phyloP scores from a whole-genome alignment of 331 rosid genomes.

The Cydonia oblonga region DNA sequence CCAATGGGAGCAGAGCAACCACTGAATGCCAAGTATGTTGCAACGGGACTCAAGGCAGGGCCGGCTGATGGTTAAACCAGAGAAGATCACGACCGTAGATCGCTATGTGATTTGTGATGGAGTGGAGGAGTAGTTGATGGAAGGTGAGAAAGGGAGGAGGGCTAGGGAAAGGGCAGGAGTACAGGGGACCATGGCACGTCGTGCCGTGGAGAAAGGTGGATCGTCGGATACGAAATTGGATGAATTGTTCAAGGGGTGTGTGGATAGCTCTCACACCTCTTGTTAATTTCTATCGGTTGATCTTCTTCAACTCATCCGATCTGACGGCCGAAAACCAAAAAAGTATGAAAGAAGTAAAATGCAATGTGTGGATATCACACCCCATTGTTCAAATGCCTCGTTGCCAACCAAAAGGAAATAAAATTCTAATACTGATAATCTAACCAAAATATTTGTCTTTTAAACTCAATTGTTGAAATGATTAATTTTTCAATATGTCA shows the following conservation, averaged over 20 bases:
- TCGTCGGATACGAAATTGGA: slow-evolving; percentile 3
- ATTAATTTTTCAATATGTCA: too few species aligned
- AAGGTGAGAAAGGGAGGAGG: slow-evolving; percentile 9
- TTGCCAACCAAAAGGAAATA: background rate
- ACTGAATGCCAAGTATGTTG: slow-evolving; percentile 12
- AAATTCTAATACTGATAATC: background rate
- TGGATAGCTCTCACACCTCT: too few species aligned
- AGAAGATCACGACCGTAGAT: background rate
- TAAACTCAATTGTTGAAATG: too few species aligned
- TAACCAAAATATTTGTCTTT: too few species aligned
- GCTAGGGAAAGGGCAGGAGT: slow-evolving; percentile 12
- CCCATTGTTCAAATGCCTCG: background rate
- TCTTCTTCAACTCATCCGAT: too few species aligned
- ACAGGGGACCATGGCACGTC: slow-evolving; percentile 3
- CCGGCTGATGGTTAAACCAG: background rate
- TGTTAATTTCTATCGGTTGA: too few species aligned
- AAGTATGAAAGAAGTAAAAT: too few species aligned
- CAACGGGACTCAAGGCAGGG: background rate
- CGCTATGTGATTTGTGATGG: slow-evolving; percentile 1
- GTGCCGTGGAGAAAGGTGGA: slow-evolving; percentile 3
- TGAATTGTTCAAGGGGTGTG: background rate
- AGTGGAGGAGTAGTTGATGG: slow-evolving; percentile 26
- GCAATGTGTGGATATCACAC: too few species aligned
- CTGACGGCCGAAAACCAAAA: too few species aligned
- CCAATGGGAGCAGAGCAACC: slow-evolving; percentile 22